These are phyloP conservation scores for Exophiala sp. DNA, from an alignment of 2,329 filamentous ascomycete genomes.

Conservation along the genomic window DNA sequence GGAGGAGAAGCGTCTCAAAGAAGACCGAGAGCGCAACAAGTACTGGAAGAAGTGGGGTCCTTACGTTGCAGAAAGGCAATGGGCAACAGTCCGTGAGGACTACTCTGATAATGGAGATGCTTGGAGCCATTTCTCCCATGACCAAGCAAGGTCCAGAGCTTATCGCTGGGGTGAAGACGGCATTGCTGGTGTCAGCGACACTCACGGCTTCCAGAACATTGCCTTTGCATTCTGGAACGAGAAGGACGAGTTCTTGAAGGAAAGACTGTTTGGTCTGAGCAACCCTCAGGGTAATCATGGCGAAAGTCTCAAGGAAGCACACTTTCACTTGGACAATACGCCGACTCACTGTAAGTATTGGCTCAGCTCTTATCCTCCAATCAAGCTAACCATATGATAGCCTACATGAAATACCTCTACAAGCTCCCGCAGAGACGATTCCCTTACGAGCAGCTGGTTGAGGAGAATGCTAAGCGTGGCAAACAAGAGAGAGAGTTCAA, in stretches of 20 bases:
- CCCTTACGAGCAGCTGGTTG: slow-evolving; percentile 81
- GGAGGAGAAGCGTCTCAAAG: slow-evolving; percentile 84
- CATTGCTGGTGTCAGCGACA: slow-evolving; percentile 92
- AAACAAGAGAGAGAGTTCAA: slow-evolving; percentile 86
- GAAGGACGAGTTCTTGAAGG: slow-evolving; percentile 91
- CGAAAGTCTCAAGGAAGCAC: slow-evolving; percentile 92
- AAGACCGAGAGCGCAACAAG: slow-evolving; percentile 76
- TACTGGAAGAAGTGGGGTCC: slow-evolving; percentile 99
- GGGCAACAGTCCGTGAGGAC: slow-evolving; percentile 88
- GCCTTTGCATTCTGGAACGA: slow-evolving; percentile 98
- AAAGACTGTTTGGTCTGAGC: slow-evolving; percentile 88
- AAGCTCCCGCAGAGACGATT: slow-evolving; percentile 92
- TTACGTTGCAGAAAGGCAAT: slow-evolving; percentile 90
- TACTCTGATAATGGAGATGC: slow-evolving; percentile 88
- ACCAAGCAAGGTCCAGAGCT: slow-evolving; percentile 80
- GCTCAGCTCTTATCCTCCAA: background rate
- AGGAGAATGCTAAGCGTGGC: slow-evolving; percentile 74
- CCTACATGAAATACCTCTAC: slow-evolving; percentile 98
- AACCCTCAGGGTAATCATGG: slow-evolving; percentile 97
- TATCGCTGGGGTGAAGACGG: slow-evolving; percentile 97
- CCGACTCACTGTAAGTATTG: slow-evolving; percentile 55
- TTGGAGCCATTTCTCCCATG: slow-evolving; percentile 95
- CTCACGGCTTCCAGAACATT: slow-evolving; percentile 86
- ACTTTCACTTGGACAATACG: slow-evolving; percentile 95
- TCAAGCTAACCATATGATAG: slow-evolving; percentile 19